A percentile compares a stretch with the other conserved stretches of the same genome.
These are phyloP conservation scores for Cyclostephanos tholiformis DNA, from an alignment of 108 stramenopile genomes.

Conservation along the genomic window DNA sequence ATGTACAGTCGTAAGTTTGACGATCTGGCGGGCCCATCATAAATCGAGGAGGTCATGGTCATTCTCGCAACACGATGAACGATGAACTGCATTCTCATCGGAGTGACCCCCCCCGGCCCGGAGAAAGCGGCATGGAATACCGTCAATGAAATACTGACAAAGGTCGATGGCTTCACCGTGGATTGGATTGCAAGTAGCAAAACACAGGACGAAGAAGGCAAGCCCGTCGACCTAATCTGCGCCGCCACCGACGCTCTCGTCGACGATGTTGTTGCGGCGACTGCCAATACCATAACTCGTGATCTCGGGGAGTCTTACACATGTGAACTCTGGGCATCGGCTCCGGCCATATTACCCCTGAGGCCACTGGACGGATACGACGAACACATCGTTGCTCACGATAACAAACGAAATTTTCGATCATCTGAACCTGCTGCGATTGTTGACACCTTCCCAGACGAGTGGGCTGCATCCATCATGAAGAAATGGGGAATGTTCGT, in stretches of 20 bases:
- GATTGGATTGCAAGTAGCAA: constrained; percentile 12
- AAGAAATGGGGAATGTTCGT: constrained; percentile 46
- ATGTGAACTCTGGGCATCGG: constrained; percentile 59
- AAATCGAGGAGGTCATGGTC: too few species aligned
- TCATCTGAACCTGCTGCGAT: not conserved
- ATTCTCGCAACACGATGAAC: too few species aligned
- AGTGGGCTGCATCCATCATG: constrained; percentile 30
- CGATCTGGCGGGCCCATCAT: too few species aligned
- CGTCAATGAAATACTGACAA: constrained; percentile 7
- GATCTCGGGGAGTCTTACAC: constrained; percentile 7
- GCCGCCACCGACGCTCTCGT: constrained; percentile 16
- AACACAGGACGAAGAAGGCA: constrained; percentile 21
- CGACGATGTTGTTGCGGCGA: constrained; percentile 17
- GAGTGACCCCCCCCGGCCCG: constrained; percentile 11
- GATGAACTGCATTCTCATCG: constrained; percentile 40
- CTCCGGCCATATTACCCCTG: constrained; percentile 53
- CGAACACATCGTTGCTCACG: not conserved
- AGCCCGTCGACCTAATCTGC: constrained; percentile 23
- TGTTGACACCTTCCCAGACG: constrained; percentile 6
- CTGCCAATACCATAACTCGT: not conserved
- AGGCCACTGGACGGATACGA: constrained; percentile 35
- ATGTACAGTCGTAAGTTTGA: too few species aligned
- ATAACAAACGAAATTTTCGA: not conserved
- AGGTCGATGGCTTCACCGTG: constrained; percentile 13
- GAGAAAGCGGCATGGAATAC: constrained; percentile 12